phyloP scores from a whole-genome alignment of 345 rosid species.

The Xanthoceras sorbifolium region DNA sequence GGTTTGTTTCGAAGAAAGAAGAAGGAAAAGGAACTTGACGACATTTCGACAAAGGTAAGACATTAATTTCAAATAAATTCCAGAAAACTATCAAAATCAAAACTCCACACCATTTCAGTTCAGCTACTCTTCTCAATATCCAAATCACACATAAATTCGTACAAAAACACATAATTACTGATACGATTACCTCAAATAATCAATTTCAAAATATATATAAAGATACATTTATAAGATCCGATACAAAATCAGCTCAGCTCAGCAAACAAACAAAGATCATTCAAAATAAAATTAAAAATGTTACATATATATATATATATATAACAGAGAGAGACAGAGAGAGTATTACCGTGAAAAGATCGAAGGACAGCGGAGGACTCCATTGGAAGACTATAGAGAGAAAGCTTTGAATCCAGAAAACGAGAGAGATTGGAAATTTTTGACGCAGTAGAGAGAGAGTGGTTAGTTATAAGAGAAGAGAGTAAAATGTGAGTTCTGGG shows the following conservation, averaged over 20 bases:
- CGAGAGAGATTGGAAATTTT: too few species aligned
- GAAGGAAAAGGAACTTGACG: too few species aligned
- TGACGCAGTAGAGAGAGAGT: neutral
- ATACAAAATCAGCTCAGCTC: conserved; percentile 6
- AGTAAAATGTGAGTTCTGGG: neutral
- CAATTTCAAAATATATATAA: neutral
- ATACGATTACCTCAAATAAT: neutral
- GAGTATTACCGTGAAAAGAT: conserved; percentile 58
- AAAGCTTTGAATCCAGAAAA: neutral
- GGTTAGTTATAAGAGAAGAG: neutral
- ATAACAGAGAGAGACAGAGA: neutral
- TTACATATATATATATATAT: too few species aligned
- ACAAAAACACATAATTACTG: too few species aligned
- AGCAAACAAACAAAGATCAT: neutral
- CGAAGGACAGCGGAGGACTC: conserved; percentile 69
- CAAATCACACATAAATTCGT: too few species aligned
- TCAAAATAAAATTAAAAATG: neutral
- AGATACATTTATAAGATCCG: neutral
- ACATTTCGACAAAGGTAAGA: too few species aligned
- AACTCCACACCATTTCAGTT: too few species aligned
- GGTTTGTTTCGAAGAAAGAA: too few species aligned
- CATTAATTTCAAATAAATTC: too few species aligned
- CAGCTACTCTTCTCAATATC: too few species aligned
- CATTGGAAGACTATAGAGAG: conserved; percentile 43
- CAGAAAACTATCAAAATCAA: too few species aligned